Evolutionary conservation across 208 protist species (phyloP).

Genomic region (Trypanosoma cruzi): DNA sequence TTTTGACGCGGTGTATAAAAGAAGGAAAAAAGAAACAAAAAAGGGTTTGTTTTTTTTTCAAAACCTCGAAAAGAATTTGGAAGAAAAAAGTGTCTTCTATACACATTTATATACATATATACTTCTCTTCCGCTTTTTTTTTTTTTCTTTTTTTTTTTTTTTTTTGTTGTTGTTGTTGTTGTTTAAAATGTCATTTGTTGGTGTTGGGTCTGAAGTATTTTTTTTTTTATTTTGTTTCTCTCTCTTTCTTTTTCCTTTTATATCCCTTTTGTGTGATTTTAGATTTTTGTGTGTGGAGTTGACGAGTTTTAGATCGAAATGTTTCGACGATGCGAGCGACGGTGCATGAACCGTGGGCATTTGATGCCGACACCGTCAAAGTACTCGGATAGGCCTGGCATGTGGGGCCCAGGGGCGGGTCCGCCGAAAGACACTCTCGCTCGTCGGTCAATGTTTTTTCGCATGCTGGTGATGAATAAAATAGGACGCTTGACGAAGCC

Average conservation of each 20-base stretch:
- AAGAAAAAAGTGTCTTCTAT: no score
- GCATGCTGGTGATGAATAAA: conserved; percentile 87
- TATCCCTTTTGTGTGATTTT: background rate
- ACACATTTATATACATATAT: conserved; percentile 1
- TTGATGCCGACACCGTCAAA: conserved; percentile 79
- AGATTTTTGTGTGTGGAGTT: conserved; percentile 5
- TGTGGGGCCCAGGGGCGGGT: conserved; percentile 83
- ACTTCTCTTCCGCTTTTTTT: background rate
- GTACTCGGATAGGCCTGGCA: conserved; percentile 83
- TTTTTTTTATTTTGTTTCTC: conserved; percentile 9
- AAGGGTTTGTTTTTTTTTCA: no score
- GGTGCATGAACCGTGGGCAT: conserved; percentile 79
- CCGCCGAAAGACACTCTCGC: conserved; percentile 87
- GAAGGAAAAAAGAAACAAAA: no score
- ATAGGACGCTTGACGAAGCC: conserved; percentile 86
- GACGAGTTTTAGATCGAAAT: conserved; percentile 29
- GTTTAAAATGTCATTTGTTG: no score
- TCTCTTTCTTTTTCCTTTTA: conserved; percentile 4
- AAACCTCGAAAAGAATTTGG: no score
- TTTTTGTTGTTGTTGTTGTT: conserved; percentile 6
- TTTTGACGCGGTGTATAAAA: no score
- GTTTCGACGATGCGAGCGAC: conserved; percentile 58
- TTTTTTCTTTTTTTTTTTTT: conserved; percentile 24
- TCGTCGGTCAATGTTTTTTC: conserved; percentile 83
- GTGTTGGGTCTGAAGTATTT: no score